Base-by-base conservation (phyloP, 2,329 filamentous ascomycete genomes). In the Lasiodiplodia citricola region DNA sequence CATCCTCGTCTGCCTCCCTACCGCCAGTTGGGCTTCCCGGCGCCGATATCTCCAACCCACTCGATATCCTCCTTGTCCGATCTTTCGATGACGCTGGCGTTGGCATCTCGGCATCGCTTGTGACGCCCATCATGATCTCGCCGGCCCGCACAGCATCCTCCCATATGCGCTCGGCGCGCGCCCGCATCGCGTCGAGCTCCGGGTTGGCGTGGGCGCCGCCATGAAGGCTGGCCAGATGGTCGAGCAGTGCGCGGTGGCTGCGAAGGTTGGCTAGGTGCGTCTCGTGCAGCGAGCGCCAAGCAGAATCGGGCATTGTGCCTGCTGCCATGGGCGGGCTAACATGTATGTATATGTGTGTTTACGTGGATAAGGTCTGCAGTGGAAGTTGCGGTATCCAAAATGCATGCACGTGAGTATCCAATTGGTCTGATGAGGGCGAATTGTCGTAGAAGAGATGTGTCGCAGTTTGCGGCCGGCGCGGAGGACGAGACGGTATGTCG, bases 241-340 rank as follows among this genome's bases (percentile, higher is more conserved):
- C 65, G 14, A 68, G 47, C 16, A 68, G 50, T 21, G 66, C 66
- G 47, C 57, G 66, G 25, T 68, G 66, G 37, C 47, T 63, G 37
- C 57, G 56, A 2, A 68, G 50, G n/a, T 62, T 68, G 21, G 66
- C 56, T 31, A 68, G 56, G 47, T 68, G 66, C 1, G 66, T 62
- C 14, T 63, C 66, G 16, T 63, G 37, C 23, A 68, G 56, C 31
- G 57, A 41, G 31, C 50, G 56, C 66, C 50, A 44, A 1, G 66
- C 66, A 25, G 51, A 25, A 14, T 37, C 28, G 25, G 25, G 52
- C 28, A 35, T 31, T 37, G 25, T 31, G 31, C 8, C 35, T 31
- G 23, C 51, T 18, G 41, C 41, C 41, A 44, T 18, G 41, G 41
- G 14, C 6, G 16, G 41, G 41, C 14, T 44, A 14, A 18, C 16